Conservation (phyloP, 208 protist species). For the Trypanosoma scelopori region DNA sequence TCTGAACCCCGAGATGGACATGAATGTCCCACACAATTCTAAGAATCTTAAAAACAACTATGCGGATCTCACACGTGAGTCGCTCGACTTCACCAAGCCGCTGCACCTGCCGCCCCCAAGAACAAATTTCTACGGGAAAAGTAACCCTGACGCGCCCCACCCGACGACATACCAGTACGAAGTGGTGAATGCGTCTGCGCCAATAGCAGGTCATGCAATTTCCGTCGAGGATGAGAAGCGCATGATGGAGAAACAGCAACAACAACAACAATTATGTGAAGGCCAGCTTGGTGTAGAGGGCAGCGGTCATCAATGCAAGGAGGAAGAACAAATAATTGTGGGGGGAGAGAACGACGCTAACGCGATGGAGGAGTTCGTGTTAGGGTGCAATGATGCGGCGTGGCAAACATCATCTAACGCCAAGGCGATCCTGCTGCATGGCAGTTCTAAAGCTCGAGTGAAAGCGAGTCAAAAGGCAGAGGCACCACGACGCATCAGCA, state of each 20-base stretch:
- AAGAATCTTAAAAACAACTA: conserved; percentile 76
- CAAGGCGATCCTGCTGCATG: conserved; percentile 9
- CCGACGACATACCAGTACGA: conserved; percentile 61
- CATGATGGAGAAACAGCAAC: conserved; percentile 18
- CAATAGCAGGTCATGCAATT: conserved; percentile 62
- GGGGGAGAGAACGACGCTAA: conserved; percentile 28
- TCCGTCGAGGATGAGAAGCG: conserved; percentile 68
- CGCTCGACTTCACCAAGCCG: conserved; percentile 64
- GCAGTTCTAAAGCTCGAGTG: background rate
- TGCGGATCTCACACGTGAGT: conserved; percentile 41
- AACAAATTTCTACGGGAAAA: conserved; percentile 71
- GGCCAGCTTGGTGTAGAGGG: conserved; percentile 2
- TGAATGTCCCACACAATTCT: conserved; percentile 56
- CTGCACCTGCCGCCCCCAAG: conserved; percentile 46
- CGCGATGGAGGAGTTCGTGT: conserved; percentile 70
- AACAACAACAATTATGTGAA: background rate
- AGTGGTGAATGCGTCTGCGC: conserved; percentile 49
- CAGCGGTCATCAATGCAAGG: conserved; percentile 11
- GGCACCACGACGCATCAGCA: conserved; percentile 17
- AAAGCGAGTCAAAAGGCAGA: conserved; percentile 14
- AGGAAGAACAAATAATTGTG: conserved; percentile 21
- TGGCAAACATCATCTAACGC: conserved; percentile 20
- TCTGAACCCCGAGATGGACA: conserved; percentile 65
- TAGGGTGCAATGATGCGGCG: conserved; percentile 54
- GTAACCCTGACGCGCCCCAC: conserved; percentile 54